Evolutionary conservation across 164 flowering plant genomes (phyloP).

Genomic region (Platanus orientalis): DNA sequence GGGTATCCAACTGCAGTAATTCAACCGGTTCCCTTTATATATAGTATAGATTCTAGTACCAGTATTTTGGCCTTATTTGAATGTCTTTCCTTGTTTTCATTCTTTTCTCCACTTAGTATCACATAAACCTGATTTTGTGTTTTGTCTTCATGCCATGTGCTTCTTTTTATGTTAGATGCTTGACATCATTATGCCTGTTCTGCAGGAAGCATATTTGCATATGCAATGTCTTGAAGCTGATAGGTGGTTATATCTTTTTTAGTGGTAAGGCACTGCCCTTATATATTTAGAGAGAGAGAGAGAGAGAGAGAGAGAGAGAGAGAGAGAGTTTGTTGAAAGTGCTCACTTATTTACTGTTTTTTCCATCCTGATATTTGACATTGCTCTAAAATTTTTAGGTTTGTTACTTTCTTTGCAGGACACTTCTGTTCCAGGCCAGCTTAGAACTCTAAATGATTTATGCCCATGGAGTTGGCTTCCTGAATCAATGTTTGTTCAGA

Average conservation of each 20-base stretch:
- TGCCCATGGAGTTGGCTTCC: constrained; percentile 15
- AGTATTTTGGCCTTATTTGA: background rate
- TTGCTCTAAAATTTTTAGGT: too few relatives aligned
- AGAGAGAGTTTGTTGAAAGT: too few relatives aligned
- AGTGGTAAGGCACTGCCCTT: constrained; percentile 30
- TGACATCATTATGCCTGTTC: constrained; percentile 8
- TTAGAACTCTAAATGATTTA: constrained; percentile 19
- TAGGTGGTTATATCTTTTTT: constrained; percentile 9
- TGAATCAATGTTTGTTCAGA: constrained; percentile 17
- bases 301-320: too few relatives aligned
- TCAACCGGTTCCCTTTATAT: too few relatives aligned
- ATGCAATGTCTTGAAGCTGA: constrained; percentile 53
- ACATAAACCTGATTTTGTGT: too few relatives aligned
- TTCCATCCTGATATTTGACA: too few relatives aligned
- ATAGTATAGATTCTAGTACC: too few relatives aligned
- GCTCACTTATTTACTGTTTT: too few relatives aligned
- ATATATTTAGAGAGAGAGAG: too few relatives aligned
- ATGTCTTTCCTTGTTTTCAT: background rate
- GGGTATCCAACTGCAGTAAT: too few relatives aligned
- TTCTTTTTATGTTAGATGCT: constrained; percentile 1
- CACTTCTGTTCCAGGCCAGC: constrained; percentile 15
- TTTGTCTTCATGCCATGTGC: background rate
- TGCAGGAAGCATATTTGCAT: constrained; percentile 66
- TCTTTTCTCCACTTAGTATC: too few relatives aligned
- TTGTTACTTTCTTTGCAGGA: constrained; percentile 22